Evolutionary conservation across 495 filamentous ascomycete genomes (phyloP), one percentile per base, ranked within the genome.

Genomic region (Penicillium odoratum): DNA sequence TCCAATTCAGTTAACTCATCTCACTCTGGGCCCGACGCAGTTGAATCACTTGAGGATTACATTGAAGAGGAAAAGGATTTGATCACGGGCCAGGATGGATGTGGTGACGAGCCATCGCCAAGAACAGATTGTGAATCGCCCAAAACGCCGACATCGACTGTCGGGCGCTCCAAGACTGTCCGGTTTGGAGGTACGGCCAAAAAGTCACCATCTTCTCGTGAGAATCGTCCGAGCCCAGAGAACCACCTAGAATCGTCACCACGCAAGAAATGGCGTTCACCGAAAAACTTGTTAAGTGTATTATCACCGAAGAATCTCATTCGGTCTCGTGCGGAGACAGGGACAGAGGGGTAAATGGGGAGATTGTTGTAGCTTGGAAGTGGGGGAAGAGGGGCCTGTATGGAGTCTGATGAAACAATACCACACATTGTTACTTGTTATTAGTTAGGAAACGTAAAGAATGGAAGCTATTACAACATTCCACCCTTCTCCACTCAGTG

Each of bases 291-390:
- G 13, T 51, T 69, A 25, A 64, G 58, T 55, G 60, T 44, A 9
- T 53, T 70, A 25, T 52, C 68, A 36, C 54, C 67, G 18, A 69
- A 64, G 47, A 58, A 61, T 30, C 25, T 56, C 16, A 59, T 48
- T 84, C 63, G 78, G 85, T 55, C 74, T 82, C 13, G 81, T 25
- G 25, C 16, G 16, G 48, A 38, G 34, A 83, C 69, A 86, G 89
- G 59, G 74, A 84, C 8, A 81, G 75, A 64, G 82, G 79, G 59
- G 86, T 90, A 65, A 80, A 79, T 31, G 34, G n/a, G 48, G 62
- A 77, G 86, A 55, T 86, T 25, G 9, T 56, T 54, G 47, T 45
- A 47, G 46, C 51, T 25, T 61, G 48, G 46, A 36, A 33, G 45
- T 26, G 54, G 43, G 36, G 45, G 30, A 52, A 44, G 46, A 36